Evolutionary conservation across 2,329 filamentous ascomycete species (phyloP).

Genomic region (Cryphonectria nitschkei): DNA sequence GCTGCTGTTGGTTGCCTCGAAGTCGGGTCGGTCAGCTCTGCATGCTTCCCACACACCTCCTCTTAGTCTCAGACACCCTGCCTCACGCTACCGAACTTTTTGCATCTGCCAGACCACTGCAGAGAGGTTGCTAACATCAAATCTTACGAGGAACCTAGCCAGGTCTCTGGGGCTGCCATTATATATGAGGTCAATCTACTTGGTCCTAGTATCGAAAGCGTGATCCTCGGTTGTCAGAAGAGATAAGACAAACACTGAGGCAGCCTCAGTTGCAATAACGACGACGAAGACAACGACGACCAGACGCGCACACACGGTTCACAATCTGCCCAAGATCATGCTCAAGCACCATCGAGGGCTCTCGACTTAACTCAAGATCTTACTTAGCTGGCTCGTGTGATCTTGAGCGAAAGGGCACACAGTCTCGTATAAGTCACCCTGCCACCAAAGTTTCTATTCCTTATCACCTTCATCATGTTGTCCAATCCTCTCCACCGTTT

Average conservation of each 20-base stretch:
- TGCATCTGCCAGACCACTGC: not conserved
- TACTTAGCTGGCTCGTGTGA: not conserved
- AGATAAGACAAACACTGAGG: not conserved
- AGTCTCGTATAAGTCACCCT: not conserved
- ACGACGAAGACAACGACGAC: too few relatives aligned
- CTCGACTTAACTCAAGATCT: not conserved
- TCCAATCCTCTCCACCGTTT: slow-evolving; percentile 67
- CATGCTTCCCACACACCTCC: slow-evolving; percentile 13
- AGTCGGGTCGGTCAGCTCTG: slow-evolving; percentile 1
- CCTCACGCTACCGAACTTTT: slow-evolving; percentile 9
- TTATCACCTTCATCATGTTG: slow-evolving; percentile 38
- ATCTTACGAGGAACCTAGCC: slow-evolving; percentile 3
- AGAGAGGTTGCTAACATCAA: slow-evolving; percentile 14
- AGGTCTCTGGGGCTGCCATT: slow-evolving; percentile 5
- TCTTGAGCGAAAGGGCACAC: not conserved
- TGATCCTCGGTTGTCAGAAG: not conserved
- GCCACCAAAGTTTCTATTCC: not conserved
- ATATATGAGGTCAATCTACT: slow-evolving; percentile 3
- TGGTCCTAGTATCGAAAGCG: not conserved
- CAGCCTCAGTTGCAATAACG: slow-evolving; percentile 1
- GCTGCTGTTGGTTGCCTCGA: slow-evolving; percentile 4
- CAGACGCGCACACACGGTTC: too few relatives aligned
- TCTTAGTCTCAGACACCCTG: slow-evolving; percentile 19
- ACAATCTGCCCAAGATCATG: slow-evolving; percentile 5
- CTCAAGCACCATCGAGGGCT: slow-evolving; percentile 7